phyloP scores from a whole-genome alignment of 1,284 basidiomycete genomes.

The Marasmius oreades region DNA sequence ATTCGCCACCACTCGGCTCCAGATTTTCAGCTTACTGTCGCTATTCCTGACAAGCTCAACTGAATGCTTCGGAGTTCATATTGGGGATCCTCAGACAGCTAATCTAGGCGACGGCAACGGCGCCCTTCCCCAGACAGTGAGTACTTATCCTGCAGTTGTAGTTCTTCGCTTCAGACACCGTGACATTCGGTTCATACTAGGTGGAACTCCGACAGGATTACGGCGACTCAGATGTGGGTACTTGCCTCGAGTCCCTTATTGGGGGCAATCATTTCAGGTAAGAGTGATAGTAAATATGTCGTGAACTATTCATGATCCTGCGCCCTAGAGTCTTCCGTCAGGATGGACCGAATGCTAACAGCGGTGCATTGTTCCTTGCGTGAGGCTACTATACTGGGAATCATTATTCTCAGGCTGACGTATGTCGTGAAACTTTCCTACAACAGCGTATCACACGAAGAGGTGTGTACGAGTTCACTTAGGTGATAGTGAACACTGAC shows the following conservation, averaged over 20 bases:
- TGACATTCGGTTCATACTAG: constrained; percentile 26
- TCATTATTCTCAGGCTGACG: not conserved
- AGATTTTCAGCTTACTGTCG: constrained; percentile 1
- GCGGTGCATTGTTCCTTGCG: constrained; percentile 64
- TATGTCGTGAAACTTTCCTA: constrained; percentile 1
- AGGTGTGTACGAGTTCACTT: constrained; percentile 30
- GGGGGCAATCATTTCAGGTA: constrained; percentile 70
- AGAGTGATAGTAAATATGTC: not conserved
- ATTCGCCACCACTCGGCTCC: not conserved
- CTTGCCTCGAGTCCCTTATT: constrained; percentile 58
- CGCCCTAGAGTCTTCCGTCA: constrained; percentile 49
- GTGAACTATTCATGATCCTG: not conserved
- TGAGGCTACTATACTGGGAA: constrained; percentile 27
- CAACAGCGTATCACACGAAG: constrained; percentile 56
- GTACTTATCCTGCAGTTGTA: not conserved
- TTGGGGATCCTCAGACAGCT: constrained; percentile 39
- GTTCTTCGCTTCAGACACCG: constrained; percentile 28
- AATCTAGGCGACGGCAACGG: constrained; percentile 40
- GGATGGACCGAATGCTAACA: constrained; percentile 52
- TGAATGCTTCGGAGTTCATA: constrained; percentile 62
- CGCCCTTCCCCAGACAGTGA: constrained; percentile 37
- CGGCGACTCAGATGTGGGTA: constrained; percentile 43
- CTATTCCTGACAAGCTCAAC: constrained; percentile 40
- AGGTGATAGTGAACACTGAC: not conserved
- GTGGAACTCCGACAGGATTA: constrained; percentile 63